Evolutionary conservation across 1,139 yeast species (phyloP), one percentile per base, ranked within the genome.

Genomic region (Debaryomyces udenii): DNA sequence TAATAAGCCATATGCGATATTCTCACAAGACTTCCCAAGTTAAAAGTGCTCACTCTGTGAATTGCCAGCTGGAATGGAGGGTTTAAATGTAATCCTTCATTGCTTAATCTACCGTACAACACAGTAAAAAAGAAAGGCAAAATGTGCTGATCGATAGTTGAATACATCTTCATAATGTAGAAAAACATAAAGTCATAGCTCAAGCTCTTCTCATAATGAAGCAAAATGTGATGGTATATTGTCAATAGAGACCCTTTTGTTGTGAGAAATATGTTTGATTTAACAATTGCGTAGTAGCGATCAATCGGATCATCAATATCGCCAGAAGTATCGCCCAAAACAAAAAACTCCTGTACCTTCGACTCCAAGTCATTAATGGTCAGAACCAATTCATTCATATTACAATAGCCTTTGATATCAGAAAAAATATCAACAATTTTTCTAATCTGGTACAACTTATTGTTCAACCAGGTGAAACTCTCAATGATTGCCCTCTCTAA

Each of bases 191-290:
- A 16, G 49, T 50, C 30, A 44, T 38, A 36, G 61, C 58, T 18
- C 46, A 41, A 22, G 43, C 47, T 27, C 40, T 42, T 37, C 37
- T 70, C 75, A 41, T 61, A 67, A 44, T 63, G 61, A 27, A 62
- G 50, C 43, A 60, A 55, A 10, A 70, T 48, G 44, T 63, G 64
- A 41, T 62, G 62, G 42, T 64, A 55, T 6, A 68, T 48, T 11
- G 68, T 53, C 29, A 62, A 44, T 35, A 62, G 49, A 37, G 70
- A 61, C 2, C 59, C 43, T 35, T 57, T 38, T 4, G 27, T 6
- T 9, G 33, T 31, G 20, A 35, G 11, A 18, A 35, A 35, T 9
- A 35, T 10, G 11, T 11, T 28, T 6, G 38, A 22, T 18, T 35
- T 35, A 4, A 29, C 10, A 15, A 28, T 32, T 9, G 27, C 18